phyloP scores from a whole-genome alignment of 1,284 basidiomycete species.

The Cryptococcus sp. region DNA sequence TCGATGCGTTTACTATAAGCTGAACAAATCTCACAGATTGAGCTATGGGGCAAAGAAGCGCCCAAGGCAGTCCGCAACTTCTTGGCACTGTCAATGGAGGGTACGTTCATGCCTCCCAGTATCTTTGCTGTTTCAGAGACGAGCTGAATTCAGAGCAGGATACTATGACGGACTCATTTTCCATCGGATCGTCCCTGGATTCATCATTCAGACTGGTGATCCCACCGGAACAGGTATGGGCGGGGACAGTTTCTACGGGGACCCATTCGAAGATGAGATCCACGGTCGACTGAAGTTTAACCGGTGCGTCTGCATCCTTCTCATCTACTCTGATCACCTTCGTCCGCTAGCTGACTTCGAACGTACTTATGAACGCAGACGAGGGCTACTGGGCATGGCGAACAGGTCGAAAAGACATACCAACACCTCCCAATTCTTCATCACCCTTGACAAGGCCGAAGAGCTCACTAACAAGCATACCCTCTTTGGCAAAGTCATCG shows the following conservation, averaged over 20 bases:
- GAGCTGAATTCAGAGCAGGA: slow-evolving; percentile 57
- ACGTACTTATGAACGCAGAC: slow-evolving; percentile 56
- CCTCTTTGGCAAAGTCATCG: slow-evolving; percentile 68
- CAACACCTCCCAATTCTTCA: slow-evolving; percentile 88
- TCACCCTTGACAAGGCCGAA: slow-evolving; percentile 84
- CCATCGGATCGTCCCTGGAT: slow-evolving; percentile 78
- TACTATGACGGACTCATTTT: slow-evolving; percentile 96
- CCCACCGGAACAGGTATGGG: slow-evolving; percentile 86
- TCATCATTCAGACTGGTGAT: slow-evolving; percentile 95
- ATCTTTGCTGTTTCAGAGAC: slow-evolving; percentile 2
- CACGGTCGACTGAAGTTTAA: slow-evolving; percentile 73
- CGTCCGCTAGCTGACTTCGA: background rate
- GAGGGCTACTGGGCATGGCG: slow-evolving; percentile 92
- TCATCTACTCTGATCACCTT: background rate
- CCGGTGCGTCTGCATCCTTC: slow-evolving; percentile 41
- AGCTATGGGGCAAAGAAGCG: slow-evolving; percentile 93
- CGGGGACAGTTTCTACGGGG: slow-evolving; percentile 89
- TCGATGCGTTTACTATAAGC: background rate
- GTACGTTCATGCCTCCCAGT: slow-evolving; percentile 55
- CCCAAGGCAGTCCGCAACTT: slow-evolving; percentile 94
- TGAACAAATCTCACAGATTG: slow-evolving; percentile 59
- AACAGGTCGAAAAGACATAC: slow-evolving; percentile 81
- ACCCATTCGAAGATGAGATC: slow-evolving; percentile 91
- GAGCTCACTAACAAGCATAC: slow-evolving; percentile 88
- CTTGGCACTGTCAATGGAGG: slow-evolving; percentile 85